Conservation (phyloP, 148 eudicot species). For the Chenopodium album region DNA sequence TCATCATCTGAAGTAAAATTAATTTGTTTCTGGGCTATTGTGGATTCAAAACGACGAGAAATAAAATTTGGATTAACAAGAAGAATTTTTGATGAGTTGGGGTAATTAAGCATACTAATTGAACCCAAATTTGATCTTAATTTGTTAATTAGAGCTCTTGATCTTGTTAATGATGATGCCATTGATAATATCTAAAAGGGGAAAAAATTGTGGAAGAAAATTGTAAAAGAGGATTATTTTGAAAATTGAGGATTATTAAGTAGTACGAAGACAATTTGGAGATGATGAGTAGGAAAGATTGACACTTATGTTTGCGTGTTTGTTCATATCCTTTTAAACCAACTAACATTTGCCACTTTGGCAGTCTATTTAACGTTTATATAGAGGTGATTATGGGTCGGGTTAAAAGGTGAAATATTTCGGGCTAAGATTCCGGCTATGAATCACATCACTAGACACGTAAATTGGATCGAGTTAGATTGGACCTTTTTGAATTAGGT, state of each 20-base stretch:
- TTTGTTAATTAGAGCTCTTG: conserved; percentile 26
- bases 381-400: too few relatives aligned
- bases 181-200: not conserved
- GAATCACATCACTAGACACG: too few relatives aligned
- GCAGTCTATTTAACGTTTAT: not conserved
- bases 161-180: conserved; percentile 35
- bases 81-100: not conserved
- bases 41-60: conserved; percentile 43
- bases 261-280: not conserved
- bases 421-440: too few relatives aligned
- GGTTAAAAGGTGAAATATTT: too few relatives aligned
- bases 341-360: not conserved
- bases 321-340: not conserved
- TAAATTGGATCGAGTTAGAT: too few relatives aligned
- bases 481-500: too few relatives aligned
- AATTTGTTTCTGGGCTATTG: conserved; percentile 29
- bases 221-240: not conserved
- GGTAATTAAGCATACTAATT: conserved; percentile 13
- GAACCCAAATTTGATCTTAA: conserved; percentile 35
- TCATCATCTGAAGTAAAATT: conserved; percentile 19
- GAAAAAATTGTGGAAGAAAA: not conserved
- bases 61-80: conserved; percentile 6
- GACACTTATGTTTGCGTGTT: not conserved
- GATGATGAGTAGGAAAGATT: conserved; percentile 7
- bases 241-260: not conserved